Conservation (phyloP, 2,329 filamentous ascomycete genomes). For the Penicillium expansum region DNA sequence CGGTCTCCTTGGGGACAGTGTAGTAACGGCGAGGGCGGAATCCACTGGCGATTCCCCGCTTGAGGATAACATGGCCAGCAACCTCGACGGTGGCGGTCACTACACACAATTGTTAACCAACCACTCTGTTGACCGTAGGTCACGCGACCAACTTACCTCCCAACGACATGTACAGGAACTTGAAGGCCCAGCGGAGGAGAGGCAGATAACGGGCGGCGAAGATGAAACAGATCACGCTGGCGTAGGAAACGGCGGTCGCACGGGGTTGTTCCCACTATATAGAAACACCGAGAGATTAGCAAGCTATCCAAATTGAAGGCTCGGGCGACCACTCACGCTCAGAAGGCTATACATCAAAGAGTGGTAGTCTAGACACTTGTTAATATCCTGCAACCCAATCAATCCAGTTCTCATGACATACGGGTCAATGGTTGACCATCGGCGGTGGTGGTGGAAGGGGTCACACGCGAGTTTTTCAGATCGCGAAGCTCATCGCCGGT, state of each 20-base stretch:
- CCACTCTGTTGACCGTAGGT: conserved; percentile 6
- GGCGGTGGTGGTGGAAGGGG: conserved; percentile 54
- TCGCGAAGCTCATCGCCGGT: conserved; percentile 59
- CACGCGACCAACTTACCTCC: conserved; percentile 50
- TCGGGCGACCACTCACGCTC: conserved; percentile 48
- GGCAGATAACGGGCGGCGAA: conserved; percentile 63
- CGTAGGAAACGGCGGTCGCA: conserved; percentile 61
- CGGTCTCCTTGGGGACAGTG: conserved; percentile 62
- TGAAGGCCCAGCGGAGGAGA: conserved; percentile 61
- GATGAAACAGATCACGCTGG: conserved; percentile 56
- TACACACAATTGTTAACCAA: conserved; percentile 24
- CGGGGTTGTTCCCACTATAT: conserved; percentile 64
- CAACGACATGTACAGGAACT: conserved; percentile 57
- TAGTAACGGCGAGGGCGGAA: conserved; percentile 65
- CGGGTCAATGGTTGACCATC: conserved; percentile 63
- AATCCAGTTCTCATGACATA: conserved; percentile 34
- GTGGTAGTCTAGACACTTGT: conserved; percentile 55
- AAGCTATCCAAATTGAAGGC: neutral
- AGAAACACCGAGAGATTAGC: conserved; percentile 3
- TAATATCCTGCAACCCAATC: conserved; percentile 8
- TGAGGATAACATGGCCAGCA: conserved; percentile 54
- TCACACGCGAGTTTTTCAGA: conserved; percentile 54
- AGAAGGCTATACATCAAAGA: conserved; percentile 65
- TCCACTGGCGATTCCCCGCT: conserved; percentile 58
- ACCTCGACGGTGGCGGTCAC: conserved; percentile 59